Base-by-base conservation (phyloP, 2,329 filamentous ascomycete genomes). In the Claviceps sp. region DNA sequence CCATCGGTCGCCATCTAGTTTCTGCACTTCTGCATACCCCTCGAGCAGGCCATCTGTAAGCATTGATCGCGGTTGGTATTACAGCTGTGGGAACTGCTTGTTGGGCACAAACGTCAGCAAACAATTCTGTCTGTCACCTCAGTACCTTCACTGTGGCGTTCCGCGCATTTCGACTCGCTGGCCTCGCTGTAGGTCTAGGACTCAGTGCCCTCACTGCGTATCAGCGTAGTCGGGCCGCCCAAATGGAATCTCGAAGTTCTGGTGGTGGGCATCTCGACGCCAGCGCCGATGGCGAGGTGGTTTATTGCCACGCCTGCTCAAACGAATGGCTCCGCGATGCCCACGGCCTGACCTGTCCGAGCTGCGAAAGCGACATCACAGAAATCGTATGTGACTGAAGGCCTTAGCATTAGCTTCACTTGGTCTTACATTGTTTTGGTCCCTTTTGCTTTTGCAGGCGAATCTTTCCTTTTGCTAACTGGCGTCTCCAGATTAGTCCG, bases 291-390 rank as follows among this genome's bases (percentile, higher is more conserved):
- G 74, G 80, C 56, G 86, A 95, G 63, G 79, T 91, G 57, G 83
- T 96, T 51, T 94, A 78, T 66, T 98, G 93, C 68, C 88, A 97
- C 68, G 71, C 76, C 54, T 97, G 93, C 70, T 66, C 77, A 50
- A 71, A 85, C 56, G 85, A 95, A 65, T 97, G 89, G 88, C 87
- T 85, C 61, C 74, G 80, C 54, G 79, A 87, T 54, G 77, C 85
- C 56, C 74, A 77, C 57, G 82, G 70, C 26, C 69, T 95, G 55
- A 71, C 70, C 16, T 98, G 93, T 63, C 88, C 89, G 16, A 67
- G 71, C n/a, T 98, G 93, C 64, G 64, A 75, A 4, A 81, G 82
- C 39, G 88, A 95, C 20, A 83, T 88, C 58, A 88, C 82, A 16
- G 90, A 98, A 70, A 88, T 97, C 60, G 90, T 95, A 73, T 62